Evolutionary conservation across 305 asterid genomes (phyloP), one percentile per base, ranked within the genome.

Genomic region (Fraxinus albicans): DNA sequence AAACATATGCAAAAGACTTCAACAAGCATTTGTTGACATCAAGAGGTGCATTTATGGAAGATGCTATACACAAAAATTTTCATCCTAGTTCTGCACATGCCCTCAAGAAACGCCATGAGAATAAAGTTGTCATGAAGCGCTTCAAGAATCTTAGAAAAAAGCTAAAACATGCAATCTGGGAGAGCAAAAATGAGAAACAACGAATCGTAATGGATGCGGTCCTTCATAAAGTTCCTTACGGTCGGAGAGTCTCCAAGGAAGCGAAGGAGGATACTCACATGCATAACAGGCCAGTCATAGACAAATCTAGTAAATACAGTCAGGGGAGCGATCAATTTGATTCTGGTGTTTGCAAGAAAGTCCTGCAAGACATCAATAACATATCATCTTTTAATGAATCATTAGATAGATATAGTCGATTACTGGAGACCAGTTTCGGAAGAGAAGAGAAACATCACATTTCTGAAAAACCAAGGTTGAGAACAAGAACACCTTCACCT

Each of bases 181-280:
- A 92, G 80, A 85, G 88, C 81, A 93, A 85, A 76, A 91, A 93
- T 79, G 97, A 91, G 85, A 94, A 89, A 87, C 87, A 88, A 38
- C 90, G 94, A 63, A 95, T 95, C 77, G 42, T 92, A 25, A 93
- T 90, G 97, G 99, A 94, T 79, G 97, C 93, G 0, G 84, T 93
- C 55, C 91, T 93, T 72, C 93, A 95, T 77, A 93, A 91, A 81
- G 84, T 95, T 50, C 63, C 63, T 15, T 17, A 17, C 2, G 63
- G 63, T 17, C 63, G 63, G 63, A 50, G 63, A 50, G 63, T 50
- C 23, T 50, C 23, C 63, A 50, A 50, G 21, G 63, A 50, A 50
- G 63, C 63, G 6, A 50, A 50, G 63, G 86, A 84, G 15, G 23
- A 50, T 50, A 17, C 21, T 50, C 63, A 50, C 63, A 15, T 15